Conservation (phyloP, 805 yeast genomes). For the Ascoidea asiatica region DNA sequence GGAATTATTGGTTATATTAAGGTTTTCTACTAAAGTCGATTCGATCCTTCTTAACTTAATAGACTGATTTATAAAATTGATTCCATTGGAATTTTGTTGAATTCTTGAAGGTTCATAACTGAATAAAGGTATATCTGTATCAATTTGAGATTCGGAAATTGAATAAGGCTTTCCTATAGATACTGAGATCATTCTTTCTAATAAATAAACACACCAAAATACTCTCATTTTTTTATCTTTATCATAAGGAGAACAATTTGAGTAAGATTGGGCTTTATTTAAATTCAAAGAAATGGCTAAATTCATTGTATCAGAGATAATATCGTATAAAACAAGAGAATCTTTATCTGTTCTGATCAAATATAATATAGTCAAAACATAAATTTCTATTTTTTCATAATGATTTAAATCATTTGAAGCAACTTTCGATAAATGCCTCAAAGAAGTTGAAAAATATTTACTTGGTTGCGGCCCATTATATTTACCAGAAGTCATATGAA, state of each 20-base stretch:
- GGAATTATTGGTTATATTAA: conserved; percentile 22
- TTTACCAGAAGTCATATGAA: conserved; percentile 42
- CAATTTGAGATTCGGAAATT: conserved; percentile 36
- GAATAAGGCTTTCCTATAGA: conserved; percentile 48
- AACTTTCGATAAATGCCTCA: conserved; percentile 39
- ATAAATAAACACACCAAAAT: conserved; percentile 53
- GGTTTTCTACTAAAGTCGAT: conserved; percentile 40
- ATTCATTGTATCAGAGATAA: conserved; percentile 38
- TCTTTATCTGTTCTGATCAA: conserved; percentile 50
- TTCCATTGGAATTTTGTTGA: conserved; percentile 13
- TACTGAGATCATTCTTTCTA: conserved; percentile 48
- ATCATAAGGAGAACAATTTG: conserved; percentile 12
- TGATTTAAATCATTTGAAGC: conserved; percentile 24
- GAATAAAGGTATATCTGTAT: conserved; percentile 34
- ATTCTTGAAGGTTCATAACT: conserved; percentile 28
- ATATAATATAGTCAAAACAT: conserved; percentile 38
- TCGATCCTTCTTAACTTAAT: conserved; percentile 45
- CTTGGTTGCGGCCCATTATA: conserved; percentile 42
- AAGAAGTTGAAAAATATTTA: conserved; percentile 44
- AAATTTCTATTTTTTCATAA: conserved; percentile 31
- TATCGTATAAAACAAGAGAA: conserved; percentile 36
- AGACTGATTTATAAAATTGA: conserved; percentile 41
- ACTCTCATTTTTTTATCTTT: conserved; percentile 33
- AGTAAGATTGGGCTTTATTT: conserved; percentile 23
- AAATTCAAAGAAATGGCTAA: conserved; percentile 25